Percentiles rank a stretch among this genome's conserved stretches.
These are phyloP conservation scores for Saccharomycopsis schoenii DNA, from an alignment of 805 yeast species.

Conservation along the genomic window DNA sequence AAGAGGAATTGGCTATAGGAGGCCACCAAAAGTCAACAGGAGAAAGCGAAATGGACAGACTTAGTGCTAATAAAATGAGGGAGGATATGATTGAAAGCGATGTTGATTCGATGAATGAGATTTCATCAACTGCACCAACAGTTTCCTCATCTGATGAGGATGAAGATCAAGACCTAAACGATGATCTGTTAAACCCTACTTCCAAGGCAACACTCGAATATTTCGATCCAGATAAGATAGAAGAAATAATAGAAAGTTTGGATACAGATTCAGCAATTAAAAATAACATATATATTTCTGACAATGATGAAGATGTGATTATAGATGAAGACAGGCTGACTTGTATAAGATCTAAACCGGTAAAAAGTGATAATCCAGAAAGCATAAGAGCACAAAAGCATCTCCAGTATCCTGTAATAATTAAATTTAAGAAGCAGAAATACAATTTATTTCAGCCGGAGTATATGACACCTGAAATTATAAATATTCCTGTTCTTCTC, in stretches of 20 bases:
- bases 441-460: not conserved
- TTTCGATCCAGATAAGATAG: not conserved
- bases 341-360: not conserved
- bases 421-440: not conserved
- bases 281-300: not conserved
- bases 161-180: not conserved
- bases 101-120: not conserved
- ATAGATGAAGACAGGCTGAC: not conserved
- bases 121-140: not conserved
- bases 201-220: not conserved
- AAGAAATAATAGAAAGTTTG: not conserved
- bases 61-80: not conserved
- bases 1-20: not conserved
- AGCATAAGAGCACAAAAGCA: not conserved
- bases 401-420: slow-evolving; percentile 2
- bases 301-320: not conserved
- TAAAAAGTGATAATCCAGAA: not conserved
- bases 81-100: not conserved
- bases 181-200: not conserved
- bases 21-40: too few species aligned
- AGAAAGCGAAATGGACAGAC: not conserved
- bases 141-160: not conserved
- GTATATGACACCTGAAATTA: not conserved
- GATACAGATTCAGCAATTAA: not conserved
- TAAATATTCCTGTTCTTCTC: slow-evolving; percentile 1